Evolutionary conservation across 73 alveolate genomes (phyloP).

Genomic region (Paramecium tetraurelia): DNA sequence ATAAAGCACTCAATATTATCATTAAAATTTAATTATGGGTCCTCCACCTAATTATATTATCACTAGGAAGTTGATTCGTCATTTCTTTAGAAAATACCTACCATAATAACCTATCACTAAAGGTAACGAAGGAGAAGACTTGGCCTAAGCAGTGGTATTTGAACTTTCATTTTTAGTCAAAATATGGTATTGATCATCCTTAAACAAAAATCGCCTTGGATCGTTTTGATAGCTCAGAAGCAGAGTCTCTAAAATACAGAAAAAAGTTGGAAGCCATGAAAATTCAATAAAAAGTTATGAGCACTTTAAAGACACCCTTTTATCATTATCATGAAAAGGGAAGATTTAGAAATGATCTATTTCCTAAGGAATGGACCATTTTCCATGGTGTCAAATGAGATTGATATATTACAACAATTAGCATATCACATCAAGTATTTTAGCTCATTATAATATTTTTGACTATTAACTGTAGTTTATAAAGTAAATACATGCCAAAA

Average conservation of each 20-base stretch:
- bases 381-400: constrained; percentile 37
- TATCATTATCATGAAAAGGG: constrained; percentile 21
- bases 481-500: not conserved
- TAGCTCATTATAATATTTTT: not conserved
- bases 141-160: not conserved
- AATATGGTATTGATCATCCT: constrained; percentile 22
- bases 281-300: constrained; percentile 25
- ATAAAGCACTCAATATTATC: constrained; percentile 18
- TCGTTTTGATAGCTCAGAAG: not conserved
- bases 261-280: not conserved
- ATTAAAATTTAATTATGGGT: constrained; percentile 37
- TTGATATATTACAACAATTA: not conserved
- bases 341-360: constrained; percentile 23
- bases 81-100: constrained; percentile 44
- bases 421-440: not conserved
- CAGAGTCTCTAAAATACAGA: not conserved
- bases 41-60: constrained; percentile 48
- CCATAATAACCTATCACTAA: constrained; percentile 3
- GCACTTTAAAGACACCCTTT: not conserved
- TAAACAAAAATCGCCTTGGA: not conserved
- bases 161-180: not conserved
- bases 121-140: not conserved
- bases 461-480: not conserved
- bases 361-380: constrained; percentile 22
- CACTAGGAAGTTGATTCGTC: constrained; percentile 29